These are phyloP conservation scores for Verticillium nonalfalfae DNA, from an alignment of 2,329 filamentous ascomycete species.

Conservation along the genomic window DNA sequence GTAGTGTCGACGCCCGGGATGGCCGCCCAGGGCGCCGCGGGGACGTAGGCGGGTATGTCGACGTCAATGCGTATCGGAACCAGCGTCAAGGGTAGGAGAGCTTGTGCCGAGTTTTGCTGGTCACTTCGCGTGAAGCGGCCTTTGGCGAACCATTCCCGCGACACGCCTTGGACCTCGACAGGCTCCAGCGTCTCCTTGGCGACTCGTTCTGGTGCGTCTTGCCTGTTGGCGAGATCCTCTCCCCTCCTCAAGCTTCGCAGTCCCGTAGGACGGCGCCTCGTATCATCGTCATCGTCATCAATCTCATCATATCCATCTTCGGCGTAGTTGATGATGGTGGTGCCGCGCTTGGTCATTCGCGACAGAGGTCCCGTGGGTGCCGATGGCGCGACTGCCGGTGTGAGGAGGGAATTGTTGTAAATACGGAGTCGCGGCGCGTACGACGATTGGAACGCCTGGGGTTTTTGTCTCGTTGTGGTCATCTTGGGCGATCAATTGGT, in stretches of 20 bases:
- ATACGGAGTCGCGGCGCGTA: conserved; percentile 86
- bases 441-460: conserved; percentile 84
- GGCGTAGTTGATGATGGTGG: conserved; percentile 94
- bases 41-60: conserved; percentile 74
- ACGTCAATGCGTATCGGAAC: conserved; percentile 96
- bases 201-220: conserved; percentile 65
- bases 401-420: conserved; percentile 88
- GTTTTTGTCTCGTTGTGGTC: conserved; percentile 42
- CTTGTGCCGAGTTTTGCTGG: conserved; percentile 56
- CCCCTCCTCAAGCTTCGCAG: conserved; percentile 76
- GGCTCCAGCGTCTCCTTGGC: conserved; percentile 77
- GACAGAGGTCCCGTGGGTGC: conserved; percentile 56
- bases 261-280: conserved; percentile 73
- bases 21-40: conserved; percentile 59
- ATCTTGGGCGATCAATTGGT: conserved; percentile 24
- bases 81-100: conserved; percentile 77
- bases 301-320: conserved; percentile 89
- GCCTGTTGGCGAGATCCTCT: conserved; percentile 56
- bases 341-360: conserved; percentile 94
- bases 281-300: conserved; percentile 67
- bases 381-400: conserved; percentile 67
- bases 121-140: conserved; percentile 48
- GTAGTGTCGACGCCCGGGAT: conserved; percentile 56
- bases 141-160: conserved; percentile 93
- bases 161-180: conserved; percentile 82